A percentile compares a stretch with the other conserved stretches of the same genome.
phyloP scores from a whole-genome alignment of 2,329 filamentous ascomycete species.

The Sordariomycetes sp. region DNA sequence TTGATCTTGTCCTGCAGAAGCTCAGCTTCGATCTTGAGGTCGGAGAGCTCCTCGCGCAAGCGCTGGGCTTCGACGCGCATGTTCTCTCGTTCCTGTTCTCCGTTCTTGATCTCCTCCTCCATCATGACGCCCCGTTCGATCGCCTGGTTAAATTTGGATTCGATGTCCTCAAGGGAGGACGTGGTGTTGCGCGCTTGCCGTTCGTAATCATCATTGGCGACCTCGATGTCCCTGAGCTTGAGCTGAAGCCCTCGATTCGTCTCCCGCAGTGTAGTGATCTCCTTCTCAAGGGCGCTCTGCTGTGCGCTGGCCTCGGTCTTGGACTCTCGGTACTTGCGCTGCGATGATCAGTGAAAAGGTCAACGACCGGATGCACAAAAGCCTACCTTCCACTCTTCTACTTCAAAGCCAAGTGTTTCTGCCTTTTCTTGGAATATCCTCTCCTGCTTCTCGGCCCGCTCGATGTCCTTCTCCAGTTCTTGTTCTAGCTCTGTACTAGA shows the following conservation, averaged over 20 bases:
- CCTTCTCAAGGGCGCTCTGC: conserved; percentile 84
- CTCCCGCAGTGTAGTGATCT: conserved; percentile 87
- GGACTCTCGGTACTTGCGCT: conserved; percentile 95
- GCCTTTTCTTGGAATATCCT: conserved; percentile 78
- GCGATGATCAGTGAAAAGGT: conserved; percentile 3
- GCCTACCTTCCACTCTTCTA: conserved; percentile 97
- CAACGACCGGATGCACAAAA: neutral
- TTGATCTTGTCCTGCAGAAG: conserved; percentile 91
- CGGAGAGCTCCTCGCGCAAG: conserved; percentile 80
- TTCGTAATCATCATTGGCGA: conserved; percentile 97
- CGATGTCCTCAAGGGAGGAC: conserved; percentile 90
- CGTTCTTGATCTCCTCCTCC: conserved; percentile 86
- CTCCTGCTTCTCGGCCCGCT: conserved; percentile 90
- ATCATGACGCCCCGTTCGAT: conserved; percentile 89
- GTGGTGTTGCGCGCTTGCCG: conserved; percentile 91
- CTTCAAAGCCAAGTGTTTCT: conserved; percentile 76
- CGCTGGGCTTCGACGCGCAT: conserved; percentile 87
- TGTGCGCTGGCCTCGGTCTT: conserved; percentile 79
- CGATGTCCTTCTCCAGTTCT: conserved; percentile 92
- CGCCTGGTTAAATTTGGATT: conserved; percentile 91
- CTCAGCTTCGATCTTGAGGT: conserved; percentile 90
- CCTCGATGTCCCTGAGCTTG: conserved; percentile 86
- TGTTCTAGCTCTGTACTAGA: conserved; percentile 91
- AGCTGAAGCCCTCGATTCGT: conserved; percentile 72
- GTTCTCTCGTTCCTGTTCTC: conserved; percentile 83